Conservation (phyloP, 179 eudicot genomes). For the Drosera spatulata region DNA sequence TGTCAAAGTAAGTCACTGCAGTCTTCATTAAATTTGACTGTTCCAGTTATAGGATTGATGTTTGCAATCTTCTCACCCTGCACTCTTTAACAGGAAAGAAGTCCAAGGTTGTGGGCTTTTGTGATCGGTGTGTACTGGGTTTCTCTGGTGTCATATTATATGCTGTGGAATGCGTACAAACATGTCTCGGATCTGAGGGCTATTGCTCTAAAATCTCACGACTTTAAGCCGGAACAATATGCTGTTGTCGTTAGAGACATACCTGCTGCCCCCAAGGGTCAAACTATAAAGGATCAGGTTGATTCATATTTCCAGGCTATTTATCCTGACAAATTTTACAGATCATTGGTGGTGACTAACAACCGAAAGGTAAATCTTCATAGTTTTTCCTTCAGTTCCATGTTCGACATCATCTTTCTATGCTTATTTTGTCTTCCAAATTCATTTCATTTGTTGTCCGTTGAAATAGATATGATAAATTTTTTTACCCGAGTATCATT, state of each 20-base stretch:
- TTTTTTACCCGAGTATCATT: too few relatives aligned
- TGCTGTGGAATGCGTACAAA: slow-evolving; percentile 87
- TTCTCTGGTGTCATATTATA: slow-evolving; percentile 52
- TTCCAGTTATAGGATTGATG: background rate
- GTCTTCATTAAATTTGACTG: background rate
- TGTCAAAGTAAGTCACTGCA: slow-evolving; percentile 34
- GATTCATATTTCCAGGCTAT: slow-evolving; percentile 61
- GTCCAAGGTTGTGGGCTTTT: slow-evolving; percentile 72
- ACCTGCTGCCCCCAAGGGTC: slow-evolving; percentile 48
- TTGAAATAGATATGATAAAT: too few relatives aligned
- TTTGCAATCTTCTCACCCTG: background rate
- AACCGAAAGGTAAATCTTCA: slow-evolving; percentile 41
- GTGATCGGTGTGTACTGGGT: slow-evolving; percentile 65
- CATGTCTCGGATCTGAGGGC: slow-evolving; percentile 79
- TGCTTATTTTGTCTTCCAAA: background rate
- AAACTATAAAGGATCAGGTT: slow-evolving; percentile 66
- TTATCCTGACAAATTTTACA: slow-evolving; percentile 72
- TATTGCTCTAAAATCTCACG: slow-evolving; percentile 52
- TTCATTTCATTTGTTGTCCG: background rate
- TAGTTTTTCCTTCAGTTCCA: background rate
- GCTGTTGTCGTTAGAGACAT: slow-evolving; percentile 83
- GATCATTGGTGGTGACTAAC: slow-evolving; percentile 67
- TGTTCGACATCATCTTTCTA: background rate
- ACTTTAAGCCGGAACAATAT: slow-evolving; percentile 62
- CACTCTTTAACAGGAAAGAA: slow-evolving; percentile 26